A percentile compares a stretch with the other conserved stretches of the same genome.
These are phyloP conservation scores for Ophiostoma ulmi DNA, from an alignment of 2,329 filamentous ascomycete species.

Conservation along the genomic window DNA sequence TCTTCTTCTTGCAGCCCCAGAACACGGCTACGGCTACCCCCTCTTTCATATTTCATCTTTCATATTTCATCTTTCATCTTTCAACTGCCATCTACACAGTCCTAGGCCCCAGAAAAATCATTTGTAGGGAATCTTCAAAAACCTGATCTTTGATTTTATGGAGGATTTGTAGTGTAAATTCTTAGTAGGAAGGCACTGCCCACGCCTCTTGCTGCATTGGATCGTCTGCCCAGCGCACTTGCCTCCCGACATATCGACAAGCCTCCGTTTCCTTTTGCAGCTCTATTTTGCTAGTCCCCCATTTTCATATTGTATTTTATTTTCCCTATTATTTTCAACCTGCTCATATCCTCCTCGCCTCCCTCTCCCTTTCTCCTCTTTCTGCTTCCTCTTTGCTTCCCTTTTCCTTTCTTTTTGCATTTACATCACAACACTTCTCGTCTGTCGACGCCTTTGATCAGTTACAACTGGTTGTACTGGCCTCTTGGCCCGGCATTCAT, in stretches of 20 bases:
- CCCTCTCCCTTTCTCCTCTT: neutral
- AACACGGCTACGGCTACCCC: conserved; percentile 3
- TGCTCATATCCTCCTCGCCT: conserved; percentile 10
- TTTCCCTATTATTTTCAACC: conserved; percentile 8
- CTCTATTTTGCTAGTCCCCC: neutral
- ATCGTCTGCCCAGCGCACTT: conserved; percentile 12
- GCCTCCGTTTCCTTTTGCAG: conserved; percentile 21
- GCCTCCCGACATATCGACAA: conserved; percentile 21
- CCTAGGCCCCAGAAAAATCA: conserved; percentile 17
- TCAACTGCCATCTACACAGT: neutral
- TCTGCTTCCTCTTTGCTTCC: neutral
- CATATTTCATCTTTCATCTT: neutral
- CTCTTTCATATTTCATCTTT: neutral
- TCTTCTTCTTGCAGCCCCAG: neutral
- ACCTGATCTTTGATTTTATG: conserved; percentile 18
- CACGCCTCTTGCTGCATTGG: neutral
- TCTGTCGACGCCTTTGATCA: conserved; percentile 14
- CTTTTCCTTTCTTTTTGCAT: neutral
- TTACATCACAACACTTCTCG: neutral
- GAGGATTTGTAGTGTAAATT: neutral
- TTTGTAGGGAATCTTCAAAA: conserved; percentile 20
- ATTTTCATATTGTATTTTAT: conserved; percentile 4
- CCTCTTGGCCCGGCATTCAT: conserved; percentile 18
- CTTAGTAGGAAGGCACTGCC: conserved; percentile 13
- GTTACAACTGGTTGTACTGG: conserved; percentile 16